A percentile compares a stretch with the other conserved stretches of the same genome.
Evolutionary conservation across 768 basidiomycete genomes (phyloP).

Genomic region (Cyclocybe aegerita): DNA sequence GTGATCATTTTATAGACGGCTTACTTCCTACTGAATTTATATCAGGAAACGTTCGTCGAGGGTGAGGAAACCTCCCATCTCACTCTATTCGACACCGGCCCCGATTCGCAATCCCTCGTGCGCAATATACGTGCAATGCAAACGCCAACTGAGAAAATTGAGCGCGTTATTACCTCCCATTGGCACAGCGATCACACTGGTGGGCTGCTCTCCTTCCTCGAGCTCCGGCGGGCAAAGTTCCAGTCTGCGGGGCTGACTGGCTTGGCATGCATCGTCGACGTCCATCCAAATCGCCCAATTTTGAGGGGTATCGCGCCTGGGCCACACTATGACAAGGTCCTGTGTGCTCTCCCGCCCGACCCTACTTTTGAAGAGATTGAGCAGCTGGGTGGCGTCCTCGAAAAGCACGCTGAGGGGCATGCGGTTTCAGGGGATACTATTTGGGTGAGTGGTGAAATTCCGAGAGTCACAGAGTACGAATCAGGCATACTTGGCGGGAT

Average conservation of each 20-base stretch:
- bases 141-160: slow-evolving; percentile 50
- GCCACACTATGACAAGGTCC: slow-evolving; percentile 53
- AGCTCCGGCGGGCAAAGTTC: slow-evolving; percentile 31
- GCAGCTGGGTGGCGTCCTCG: slow-evolving; percentile 51
- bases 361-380: slow-evolving; percentile 71
- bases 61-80: slow-evolving; percentile 41
- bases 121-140: slow-evolving; percentile 68
- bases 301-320: slow-evolving; percentile 75
- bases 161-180: slow-evolving; percentile 69
- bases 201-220: slow-evolving; percentile 66
- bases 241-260: slow-evolving; percentile 2
- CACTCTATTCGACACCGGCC: slow-evolving; percentile 85
- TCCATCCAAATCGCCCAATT: slow-evolving; percentile 75
- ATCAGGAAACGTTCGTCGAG: slow-evolving; percentile 56
- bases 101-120: slow-evolving; percentile 72
- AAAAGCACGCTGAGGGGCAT: slow-evolving; percentile 61
- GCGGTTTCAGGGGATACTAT: slow-evolving; percentile 59
- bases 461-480: slow-evolving; percentile 68
- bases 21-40: background rate
- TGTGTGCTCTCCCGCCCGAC: slow-evolving; percentile 63
- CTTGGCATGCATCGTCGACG: slow-evolving; percentile 54
- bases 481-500: slow-evolving; percentile 64
- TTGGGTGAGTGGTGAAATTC: slow-evolving; percentile 82
- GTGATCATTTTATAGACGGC: slow-evolving; percentile 15
- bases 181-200: slow-evolving; percentile 82